Evolutionary conservation across 2,329 filamentous ascomycete genomes (phyloP), one percentile per base, ranked within the genome.

Genomic region (Claviceps africana): DNA sequence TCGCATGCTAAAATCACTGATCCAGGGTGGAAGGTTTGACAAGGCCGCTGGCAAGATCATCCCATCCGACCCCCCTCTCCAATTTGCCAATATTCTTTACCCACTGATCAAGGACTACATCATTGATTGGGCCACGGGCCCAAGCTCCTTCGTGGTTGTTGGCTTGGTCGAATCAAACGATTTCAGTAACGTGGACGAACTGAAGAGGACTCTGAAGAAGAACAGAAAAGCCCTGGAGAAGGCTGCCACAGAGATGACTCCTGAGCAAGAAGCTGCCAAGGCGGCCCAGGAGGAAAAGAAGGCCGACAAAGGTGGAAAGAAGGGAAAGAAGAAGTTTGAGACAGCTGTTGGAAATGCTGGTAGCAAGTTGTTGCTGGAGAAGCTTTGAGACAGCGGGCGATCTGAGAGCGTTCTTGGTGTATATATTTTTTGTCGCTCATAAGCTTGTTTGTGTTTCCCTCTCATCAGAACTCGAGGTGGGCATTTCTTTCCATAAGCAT

Each of bases 1-100:
- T 17, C 84, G 88, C 54, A 85, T 96, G 83, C 77, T 97, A 61
- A 96, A 95, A 72, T 85, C 85, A 0, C 78, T 98, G 8, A 89
- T 96, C 25, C 84, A 88, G 51, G 93, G 93, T 43, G 93, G 94
- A 28, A 83, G 82, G 53, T 98, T 86, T 64, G 88, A 97, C 67
- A 80, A 81, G 55, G 76, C 76, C 44, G 76, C 80, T 2, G 88
- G 88, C 68, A 81, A 76, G 52, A 69, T 93, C 45, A 77, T 85
- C 61, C 79, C 81, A 22, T 76, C 85, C 2, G 81, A 89, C 48
- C 88, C 89, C 17, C 77, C 86, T 8, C 74, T 97, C 52, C 77
- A 83, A 48, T 98, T 98, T 65, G 82, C 87, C 55, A 78, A 85
- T 57, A 72, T 85, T 48, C 74, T 98, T n/a, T 97, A 91, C 65